Conservation (phyloP, 805 yeast genomes). For the Isabelozyma gotoi region DNA sequence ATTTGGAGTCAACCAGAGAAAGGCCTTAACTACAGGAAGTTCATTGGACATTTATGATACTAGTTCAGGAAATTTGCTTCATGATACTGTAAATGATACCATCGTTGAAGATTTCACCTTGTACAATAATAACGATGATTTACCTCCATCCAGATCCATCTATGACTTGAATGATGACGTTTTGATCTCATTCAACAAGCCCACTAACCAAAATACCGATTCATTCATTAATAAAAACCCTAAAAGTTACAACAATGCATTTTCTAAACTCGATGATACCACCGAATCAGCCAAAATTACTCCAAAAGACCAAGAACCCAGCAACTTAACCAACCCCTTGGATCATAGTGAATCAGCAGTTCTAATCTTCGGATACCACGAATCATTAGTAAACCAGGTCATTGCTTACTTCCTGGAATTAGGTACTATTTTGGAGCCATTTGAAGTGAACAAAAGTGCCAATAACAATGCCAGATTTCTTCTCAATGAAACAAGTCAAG, state of each 20-base stretch:
- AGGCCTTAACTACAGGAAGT: constrained; percentile 11
- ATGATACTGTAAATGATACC: constrained; percentile 30
- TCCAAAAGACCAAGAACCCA: constrained; percentile 6
- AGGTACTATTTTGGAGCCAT: constrained; percentile 78
- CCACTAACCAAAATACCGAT: constrained; percentile 31
- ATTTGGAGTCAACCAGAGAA: constrained; percentile 30
- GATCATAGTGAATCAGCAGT: constrained; percentile 59
- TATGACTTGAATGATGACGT: constrained; percentile 49
- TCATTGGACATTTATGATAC: constrained; percentile 19
- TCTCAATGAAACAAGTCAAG: constrained; percentile 6
- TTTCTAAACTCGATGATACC: constrained; percentile 28
- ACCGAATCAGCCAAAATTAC: constrained; percentile 1
- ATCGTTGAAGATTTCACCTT: constrained; percentile 26
- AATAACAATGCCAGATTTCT: constrained; percentile 7
- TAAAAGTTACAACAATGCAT: constrained; percentile 43
- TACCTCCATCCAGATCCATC: constrained; percentile 52
- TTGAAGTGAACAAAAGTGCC: constrained; percentile 36
- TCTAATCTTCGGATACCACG: constrained; percentile 87
- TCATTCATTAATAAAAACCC: constrained; percentile 50
- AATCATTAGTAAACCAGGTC: constrained; percentile 63
- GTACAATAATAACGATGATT: constrained; percentile 32
- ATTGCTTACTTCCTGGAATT: constrained; percentile 74
- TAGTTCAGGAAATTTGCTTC: constrained; percentile 18
- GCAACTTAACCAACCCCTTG: constrained; percentile 21
- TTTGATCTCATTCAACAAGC: constrained; percentile 33